These are phyloP conservation scores for Triglochin maritima DNA, from an alignment of 106 monocot species.

Conservation along the genomic window DNA sequence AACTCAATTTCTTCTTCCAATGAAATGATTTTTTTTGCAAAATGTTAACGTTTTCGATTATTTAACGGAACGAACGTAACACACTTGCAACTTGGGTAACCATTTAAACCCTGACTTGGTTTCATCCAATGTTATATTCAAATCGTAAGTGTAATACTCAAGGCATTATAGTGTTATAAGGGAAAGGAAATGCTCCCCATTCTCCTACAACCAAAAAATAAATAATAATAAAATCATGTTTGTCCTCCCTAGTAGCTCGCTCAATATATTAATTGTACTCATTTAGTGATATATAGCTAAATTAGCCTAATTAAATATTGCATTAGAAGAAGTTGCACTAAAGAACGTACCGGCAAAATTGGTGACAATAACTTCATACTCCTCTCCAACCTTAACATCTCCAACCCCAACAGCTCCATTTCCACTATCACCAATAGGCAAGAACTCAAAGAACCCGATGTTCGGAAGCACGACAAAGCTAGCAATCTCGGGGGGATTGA, in stretches of 20 bases:
- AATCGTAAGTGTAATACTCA: too few species aligned
- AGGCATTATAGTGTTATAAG: neutral
- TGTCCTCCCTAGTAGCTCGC: neutral
- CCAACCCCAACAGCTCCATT: constrained; percentile 48
- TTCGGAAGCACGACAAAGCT: constrained; percentile 58
- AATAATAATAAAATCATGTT: neutral
- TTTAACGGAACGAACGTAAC: neutral
- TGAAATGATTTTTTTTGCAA: neutral
- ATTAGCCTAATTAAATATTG: neutral
- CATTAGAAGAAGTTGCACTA: neutral
- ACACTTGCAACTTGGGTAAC: too few species aligned
- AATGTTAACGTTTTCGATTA: neutral
- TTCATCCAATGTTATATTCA: too few species aligned
- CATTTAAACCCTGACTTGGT: too few species aligned
- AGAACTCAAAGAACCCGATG: constrained; percentile 70
- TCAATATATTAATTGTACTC: neutral
- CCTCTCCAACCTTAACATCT: constrained; percentile 48
- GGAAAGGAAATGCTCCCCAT: neutral
- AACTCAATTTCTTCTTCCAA: neutral
- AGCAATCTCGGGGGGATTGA: constrained; percentile 31
- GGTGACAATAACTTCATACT: constrained; percentile 58
- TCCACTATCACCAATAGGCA: constrained; percentile 36
- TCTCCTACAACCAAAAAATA: neutral
- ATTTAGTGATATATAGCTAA: neutral
- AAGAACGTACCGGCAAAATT: constrained; percentile 31